These are phyloP conservation scores for Fraxinus greggii DNA, from an alignment of 305 asterid genomes.

Conservation along the genomic window DNA sequence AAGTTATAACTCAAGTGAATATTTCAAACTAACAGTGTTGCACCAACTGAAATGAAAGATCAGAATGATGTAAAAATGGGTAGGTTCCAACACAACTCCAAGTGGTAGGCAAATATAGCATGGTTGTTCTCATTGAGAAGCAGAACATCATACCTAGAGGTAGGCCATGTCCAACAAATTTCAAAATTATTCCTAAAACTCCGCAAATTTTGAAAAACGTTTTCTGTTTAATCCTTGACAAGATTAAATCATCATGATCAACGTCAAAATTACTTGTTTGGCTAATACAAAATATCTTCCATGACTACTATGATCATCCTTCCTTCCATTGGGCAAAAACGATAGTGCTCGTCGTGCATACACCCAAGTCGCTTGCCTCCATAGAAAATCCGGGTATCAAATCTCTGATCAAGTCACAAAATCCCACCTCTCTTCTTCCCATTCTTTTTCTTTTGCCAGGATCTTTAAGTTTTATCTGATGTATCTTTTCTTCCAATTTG, in stretches of 20 bases:
- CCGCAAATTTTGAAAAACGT: not conserved
- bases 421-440: not conserved
- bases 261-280: not conserved
- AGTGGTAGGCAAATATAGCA: not conserved
- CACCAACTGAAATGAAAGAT: not conserved
- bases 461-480: not conserved
- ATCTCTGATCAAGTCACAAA: not conserved
- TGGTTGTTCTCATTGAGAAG: not conserved
- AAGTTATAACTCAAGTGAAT: not conserved
- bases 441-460: not conserved
- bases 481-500: not conserved
- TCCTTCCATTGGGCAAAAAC: not conserved
- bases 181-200: not conserved
- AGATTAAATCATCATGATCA: not conserved
- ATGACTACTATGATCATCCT: not conserved
- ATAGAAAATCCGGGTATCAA: not conserved
- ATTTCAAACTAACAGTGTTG: not conserved
- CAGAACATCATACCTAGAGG: not conserved
- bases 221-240: not conserved
- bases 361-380: not conserved
- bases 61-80: not conserved
- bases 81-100: not conserved
- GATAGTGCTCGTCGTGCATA: not conserved
- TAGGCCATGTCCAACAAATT: not conserved
- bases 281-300: not conserved